phyloP scores from a whole-genome alignment of 345 rosid species.

The Reutealis trisperma region DNA sequence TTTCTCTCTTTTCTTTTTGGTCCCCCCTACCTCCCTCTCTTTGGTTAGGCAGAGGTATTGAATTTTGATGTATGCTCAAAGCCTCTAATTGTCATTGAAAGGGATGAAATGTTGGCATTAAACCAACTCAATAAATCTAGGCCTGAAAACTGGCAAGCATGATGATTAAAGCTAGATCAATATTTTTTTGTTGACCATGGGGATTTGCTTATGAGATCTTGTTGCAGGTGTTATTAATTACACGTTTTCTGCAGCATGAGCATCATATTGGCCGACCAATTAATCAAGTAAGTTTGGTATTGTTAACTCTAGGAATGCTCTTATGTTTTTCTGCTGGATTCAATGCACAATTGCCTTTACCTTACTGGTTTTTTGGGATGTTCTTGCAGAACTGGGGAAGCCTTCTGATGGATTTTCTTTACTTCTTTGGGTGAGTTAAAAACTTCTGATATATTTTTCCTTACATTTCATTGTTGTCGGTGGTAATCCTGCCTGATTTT shows the following conservation, averaged over 20 bases:
- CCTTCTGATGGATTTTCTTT: conserved; percentile 96
- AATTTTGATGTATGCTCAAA: no score
- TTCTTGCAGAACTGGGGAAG: conserved; percentile 82
- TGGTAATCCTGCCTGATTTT: conserved; percentile 7
- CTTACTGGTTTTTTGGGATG: conserved; percentile 18
- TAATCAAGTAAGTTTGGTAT: conserved; percentile 60
- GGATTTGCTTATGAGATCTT: neutral
- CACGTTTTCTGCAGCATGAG: conserved; percentile 93
- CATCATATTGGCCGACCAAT: conserved; percentile 87
- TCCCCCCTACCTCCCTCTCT: no score
- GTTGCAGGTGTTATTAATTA: conserved; percentile 76
- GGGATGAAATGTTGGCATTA: no score
- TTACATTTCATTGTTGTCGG: neutral
- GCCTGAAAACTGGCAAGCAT: neutral
- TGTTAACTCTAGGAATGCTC: neutral
- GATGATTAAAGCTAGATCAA: neutral
- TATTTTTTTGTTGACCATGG: neutral
- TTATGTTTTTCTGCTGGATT: neutral
- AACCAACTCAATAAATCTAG: no score
- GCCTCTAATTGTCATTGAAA: no score
- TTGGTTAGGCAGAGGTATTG: no score
- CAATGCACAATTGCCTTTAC: conserved; percentile 1
- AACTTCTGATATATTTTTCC: conserved; percentile 20
- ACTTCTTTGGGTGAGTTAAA: conserved; percentile 89
- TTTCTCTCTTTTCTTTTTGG: no score